These are phyloP conservation scores for Kitagawia praeruptora DNA, from an alignment of 129 eudicot genomes.

Conservation along the genomic window DNA sequence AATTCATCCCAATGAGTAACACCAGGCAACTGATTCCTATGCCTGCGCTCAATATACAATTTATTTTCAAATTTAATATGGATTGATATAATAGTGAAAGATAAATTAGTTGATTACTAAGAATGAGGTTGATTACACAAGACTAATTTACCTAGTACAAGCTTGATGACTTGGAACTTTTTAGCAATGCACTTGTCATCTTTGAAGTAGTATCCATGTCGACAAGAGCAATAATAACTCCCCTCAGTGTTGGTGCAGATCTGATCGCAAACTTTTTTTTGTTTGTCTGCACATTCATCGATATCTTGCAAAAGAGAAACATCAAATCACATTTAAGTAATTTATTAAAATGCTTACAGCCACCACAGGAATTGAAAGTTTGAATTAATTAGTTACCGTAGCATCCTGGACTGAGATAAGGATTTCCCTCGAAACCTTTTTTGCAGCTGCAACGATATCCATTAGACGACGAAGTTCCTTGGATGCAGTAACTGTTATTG, in stretches of 20 bases:
- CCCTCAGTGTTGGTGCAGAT: not conserved
- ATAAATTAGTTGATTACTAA: too few species aligned
- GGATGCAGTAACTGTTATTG: slow-evolving; percentile 27
- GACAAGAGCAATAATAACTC: not conserved
- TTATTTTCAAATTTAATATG: not conserved
- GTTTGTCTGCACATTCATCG: not conserved
- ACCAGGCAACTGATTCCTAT: not conserved
- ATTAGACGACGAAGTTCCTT: slow-evolving; percentile 11
- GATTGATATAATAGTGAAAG: not conserved
- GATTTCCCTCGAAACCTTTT: slow-evolving; percentile 40
- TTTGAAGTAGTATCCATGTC: not conserved
- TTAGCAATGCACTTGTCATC: not conserved
- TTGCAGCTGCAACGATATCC: slow-evolving; percentile 43
- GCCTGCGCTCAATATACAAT: not conserved
- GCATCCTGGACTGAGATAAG: slow-evolving; percentile 48
- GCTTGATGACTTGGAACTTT: not conserved
- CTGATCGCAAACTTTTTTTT: not conserved
- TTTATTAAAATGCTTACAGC: not conserved
- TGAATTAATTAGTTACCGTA: slow-evolving; percentile 18
- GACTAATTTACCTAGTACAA: not conserved
- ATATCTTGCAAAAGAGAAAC: not conserved
- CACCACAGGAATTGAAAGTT: too few species aligned
- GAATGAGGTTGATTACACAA: too few species aligned
- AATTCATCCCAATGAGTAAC: not conserved
- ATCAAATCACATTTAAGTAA: not conserved